Evolutionary conservation across 495 filamentous ascomycete species (phyloP).

Genomic region (Xylaria sp.): DNA sequence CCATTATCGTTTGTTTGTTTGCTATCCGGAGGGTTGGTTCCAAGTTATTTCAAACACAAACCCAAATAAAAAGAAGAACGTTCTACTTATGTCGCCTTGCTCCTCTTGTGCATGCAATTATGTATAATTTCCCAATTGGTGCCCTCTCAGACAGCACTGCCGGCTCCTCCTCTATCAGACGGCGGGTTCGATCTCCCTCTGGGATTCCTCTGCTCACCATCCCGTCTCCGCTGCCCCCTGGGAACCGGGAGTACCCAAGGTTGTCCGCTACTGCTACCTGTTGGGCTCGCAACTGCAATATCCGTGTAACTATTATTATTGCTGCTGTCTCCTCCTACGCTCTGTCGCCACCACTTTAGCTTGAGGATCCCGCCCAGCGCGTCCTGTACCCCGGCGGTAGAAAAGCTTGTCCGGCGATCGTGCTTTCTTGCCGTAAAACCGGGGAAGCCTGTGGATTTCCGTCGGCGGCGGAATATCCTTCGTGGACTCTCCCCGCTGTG

Average conservation of each 20-base stretch:
- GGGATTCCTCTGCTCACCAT: conserved; percentile 27
- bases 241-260: conserved; percentile 27
- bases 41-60: neutral
- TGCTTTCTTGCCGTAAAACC: conserved; percentile 56
- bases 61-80: neutral
- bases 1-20: neutral
- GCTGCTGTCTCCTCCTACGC: conserved; percentile 19
- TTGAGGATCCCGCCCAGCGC: conserved; percentile 47
- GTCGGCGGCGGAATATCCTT: conserved; percentile 47
- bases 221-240: conserved; percentile 8
- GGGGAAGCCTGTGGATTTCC: conserved; percentile 61
- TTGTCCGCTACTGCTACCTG: conserved; percentile 29
- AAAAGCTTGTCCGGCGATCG: conserved; percentile 40
- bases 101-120: conserved; percentile 10
- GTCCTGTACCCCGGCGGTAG: conserved; percentile 45
- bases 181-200: conserved; percentile 21
- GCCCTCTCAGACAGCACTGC: conserved; percentile 36
- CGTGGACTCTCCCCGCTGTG: conserved; percentile 35
- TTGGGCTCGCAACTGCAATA: conserved; percentile 32
- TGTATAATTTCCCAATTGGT: neutral
- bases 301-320: conserved; percentile 20
- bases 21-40: neutral
- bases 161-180: conserved; percentile 24
- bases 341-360: conserved; percentile 50
- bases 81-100: neutral